Evolutionary conservation across 345 rosid genomes (phyloP).

Genomic region (Brassica cretica): DNA sequence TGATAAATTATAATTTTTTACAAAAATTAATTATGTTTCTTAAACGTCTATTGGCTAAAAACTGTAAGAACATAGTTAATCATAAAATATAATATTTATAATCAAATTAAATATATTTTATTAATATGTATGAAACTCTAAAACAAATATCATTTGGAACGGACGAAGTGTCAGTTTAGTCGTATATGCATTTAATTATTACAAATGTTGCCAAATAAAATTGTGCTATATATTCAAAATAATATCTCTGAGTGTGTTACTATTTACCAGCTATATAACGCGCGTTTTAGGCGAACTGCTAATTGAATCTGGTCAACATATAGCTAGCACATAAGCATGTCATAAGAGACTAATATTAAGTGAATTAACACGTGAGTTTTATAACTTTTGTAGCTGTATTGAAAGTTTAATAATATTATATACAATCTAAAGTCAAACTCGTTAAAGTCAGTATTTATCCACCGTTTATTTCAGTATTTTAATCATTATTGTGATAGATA

Average conservation of each 20-base stretch:
- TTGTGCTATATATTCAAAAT: neutral
- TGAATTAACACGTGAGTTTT: conserved; percentile 2
- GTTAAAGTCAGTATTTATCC: conserved; percentile 21
- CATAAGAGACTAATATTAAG: conserved; percentile 1
- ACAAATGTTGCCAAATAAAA: neutral
- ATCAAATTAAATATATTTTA: too few species aligned
- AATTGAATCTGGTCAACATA: conserved; percentile 13
- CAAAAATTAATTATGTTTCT: too few species aligned
- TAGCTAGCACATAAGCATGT: conserved; percentile 2
- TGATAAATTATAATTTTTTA: too few species aligned
- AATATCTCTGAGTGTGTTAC: neutral
- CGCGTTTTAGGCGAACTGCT: conserved; percentile 7
- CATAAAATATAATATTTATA: too few species aligned
- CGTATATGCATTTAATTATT: neutral
- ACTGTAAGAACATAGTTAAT: too few species aligned
- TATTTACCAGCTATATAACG: conserved; percentile 8
- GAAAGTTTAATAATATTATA: neutral
- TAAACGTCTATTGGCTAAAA: too few species aligned
- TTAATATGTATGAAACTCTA: too few species aligned
- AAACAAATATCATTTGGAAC: too few species aligned
- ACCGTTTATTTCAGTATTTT: conserved; percentile 5
- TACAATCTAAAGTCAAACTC: conserved; percentile 23
- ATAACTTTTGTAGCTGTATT: conserved; percentile 11
- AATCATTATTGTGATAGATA: neutral
- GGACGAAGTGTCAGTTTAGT: too few species aligned